Base-by-base conservation (phyloP, 1,139 yeast genomes). In the Trichomonascaceae sp. region DNA sequence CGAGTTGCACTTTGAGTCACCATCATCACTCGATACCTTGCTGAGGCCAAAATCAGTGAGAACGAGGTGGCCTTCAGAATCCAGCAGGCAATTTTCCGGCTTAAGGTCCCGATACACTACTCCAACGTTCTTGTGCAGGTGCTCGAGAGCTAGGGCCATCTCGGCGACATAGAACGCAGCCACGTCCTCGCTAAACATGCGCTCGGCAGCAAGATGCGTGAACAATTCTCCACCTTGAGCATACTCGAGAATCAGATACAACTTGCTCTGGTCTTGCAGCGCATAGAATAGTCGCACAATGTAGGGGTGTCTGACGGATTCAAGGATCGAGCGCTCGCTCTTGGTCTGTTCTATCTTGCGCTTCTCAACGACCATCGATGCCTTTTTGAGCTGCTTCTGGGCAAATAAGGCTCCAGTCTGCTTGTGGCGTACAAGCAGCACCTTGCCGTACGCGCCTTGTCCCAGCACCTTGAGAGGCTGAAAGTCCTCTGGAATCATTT, bases 161-260 rank as follows among this genome's bases (percentile, higher is more conserved):
- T 87, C 95, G 0, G 94, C 94, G 6, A 82, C 71, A 50, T 87
- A 87, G 51, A 76, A 77, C 2, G 92, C 69, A 0, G 93, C 81
- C 31, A 76, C 73, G 33, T 73, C 73, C 52, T 87, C 97, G 31
- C 79, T 73, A 37, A 89, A 66, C 50, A 87, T 85, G 5, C 93
- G 92, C 51, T 76, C 74, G 45, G 82, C 79, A 31, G 78, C 76
- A 46, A 87, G 63, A 57, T 87, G 95, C 43, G 76, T 84, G 52
- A 87, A 87, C 32, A 87, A 59, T 55, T 87, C 97, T 11, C 97
- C 97, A 6, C 97, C 97, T 37, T 87, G 93, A 17, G 89, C 74
- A 50, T 81, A 87, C 52, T 87, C 94, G 38, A 87, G 60, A 17
- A 85, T 70, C 36, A 87, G 56, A 51, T 87, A 87, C 26, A 87